phyloP scores from a whole-genome alignment of 2,329 filamentous ascomycete species.

The Cytospora piceae region DNA sequence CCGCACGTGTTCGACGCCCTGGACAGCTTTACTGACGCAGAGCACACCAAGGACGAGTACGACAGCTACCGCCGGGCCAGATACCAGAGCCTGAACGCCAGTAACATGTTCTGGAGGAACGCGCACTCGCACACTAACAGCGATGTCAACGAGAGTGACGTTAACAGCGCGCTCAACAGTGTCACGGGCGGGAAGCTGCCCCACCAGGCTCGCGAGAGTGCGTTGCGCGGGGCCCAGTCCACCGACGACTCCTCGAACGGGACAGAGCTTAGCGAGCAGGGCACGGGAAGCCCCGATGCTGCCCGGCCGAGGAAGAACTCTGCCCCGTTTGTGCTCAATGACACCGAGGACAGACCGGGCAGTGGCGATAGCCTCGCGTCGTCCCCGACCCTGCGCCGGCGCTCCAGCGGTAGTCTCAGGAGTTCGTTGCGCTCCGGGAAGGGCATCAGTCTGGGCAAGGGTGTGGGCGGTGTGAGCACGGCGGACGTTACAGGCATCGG shows the following conservation, averaged over 20 bases:
- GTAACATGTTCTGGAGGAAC: conserved; percentile 39
- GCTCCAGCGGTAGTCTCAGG: conserved; percentile 43
- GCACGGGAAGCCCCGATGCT: conserved; percentile 9
- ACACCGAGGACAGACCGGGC: conserved; percentile 15
- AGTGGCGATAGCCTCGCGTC: conserved; percentile 11
- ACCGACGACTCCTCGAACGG: conserved; percentile 27
- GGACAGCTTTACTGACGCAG: conserved; percentile 66
- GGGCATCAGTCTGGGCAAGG: conserved; percentile 47
- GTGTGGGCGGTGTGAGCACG: conserved; percentile 42
- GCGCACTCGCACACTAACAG: conserved; percentile 31
- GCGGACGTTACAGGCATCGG: conserved; percentile 33
- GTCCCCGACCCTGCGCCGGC: conserved; percentile 38
- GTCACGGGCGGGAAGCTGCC: conserved; percentile 13
- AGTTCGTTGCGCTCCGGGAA: conserved; percentile 44
- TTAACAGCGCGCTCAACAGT: conserved; percentile 35
- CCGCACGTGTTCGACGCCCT: conserved; percentile 90
- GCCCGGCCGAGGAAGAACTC: conserved; percentile 12
- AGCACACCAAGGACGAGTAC: conserved; percentile 64
- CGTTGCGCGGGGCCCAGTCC: conserved; percentile 18
- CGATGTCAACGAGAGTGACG: conserved; percentile 38
- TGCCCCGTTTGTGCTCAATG: conserved; percentile 2
- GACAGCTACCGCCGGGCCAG: conserved; percentile 58
- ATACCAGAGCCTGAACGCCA: conserved; percentile 51
- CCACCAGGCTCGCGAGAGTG: conserved; percentile 30
- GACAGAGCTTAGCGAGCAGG: conserved; percentile 26